Base-by-base conservation (phyloP, 1,284 basidiomycete species). In the Sporisorium exsertum region DNA sequence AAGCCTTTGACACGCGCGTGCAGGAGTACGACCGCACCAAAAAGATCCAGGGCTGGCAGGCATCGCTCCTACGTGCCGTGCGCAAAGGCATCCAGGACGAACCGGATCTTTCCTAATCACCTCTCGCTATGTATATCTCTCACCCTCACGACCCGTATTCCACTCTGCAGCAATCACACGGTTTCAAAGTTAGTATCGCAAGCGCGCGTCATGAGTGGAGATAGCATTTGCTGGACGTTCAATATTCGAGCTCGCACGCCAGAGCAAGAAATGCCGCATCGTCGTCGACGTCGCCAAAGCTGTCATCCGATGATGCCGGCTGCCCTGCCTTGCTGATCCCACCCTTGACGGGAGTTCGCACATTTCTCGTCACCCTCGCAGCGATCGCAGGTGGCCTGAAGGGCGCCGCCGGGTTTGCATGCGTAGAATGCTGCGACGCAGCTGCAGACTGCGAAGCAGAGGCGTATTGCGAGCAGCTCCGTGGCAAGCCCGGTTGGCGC, bases 21-120 rank as follows among this genome's bases (percentile, higher is more conserved):
- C 78, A 79, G 22, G 82, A 85, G n/a, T 84, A 81, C 67, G 84
- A 85, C 57, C 58, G 83, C 1, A 79, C 80, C 18, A 83, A 82
- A 53, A 80, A 79, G 43, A 70, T 85, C 45, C 72, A 73, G 12
- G 81, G 81, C 43, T 84, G 81, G 81, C 81, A 83, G 46, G 83
- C 84, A 3, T 80, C 67, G 9, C 64, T 85, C 22, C 65, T 85
- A 27, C 59, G 80, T 33, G 72, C 72, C 4, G 79, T 85, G 4
- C 62, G 83, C 18, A 83, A 83, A 52, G 77, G 72, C 16, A 60
- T 85, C 26, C 74, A 81, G 37, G 84, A 81, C 47, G 84, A 83
- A 57, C 84, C 84, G 9, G 83, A 84, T 66, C 77, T 85, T 1
- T 78, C 81, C n/a, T 84, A 69, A 32, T 15, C 26, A n/a, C n/a